A percentile compares a stretch with the other conserved stretches of the same genome.
Evolutionary conservation across 106 monocot genomes (phyloP).

Genomic region (Hemerocallis citrina): DNA sequence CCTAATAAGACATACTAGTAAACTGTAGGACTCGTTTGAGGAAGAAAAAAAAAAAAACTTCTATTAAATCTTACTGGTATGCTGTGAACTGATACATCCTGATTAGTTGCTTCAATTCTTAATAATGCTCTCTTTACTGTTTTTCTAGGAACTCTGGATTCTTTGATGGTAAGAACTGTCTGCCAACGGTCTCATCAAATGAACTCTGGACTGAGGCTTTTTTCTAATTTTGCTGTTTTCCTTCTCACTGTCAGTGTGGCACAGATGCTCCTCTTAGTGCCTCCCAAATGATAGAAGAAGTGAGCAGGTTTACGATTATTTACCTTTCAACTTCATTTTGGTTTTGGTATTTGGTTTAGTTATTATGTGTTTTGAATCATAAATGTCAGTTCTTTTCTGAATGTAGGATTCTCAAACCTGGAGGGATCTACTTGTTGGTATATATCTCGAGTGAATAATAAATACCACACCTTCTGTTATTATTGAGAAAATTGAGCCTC

Average conservation of each 20-base stretch:
- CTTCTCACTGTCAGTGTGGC: constrained; percentile 59
- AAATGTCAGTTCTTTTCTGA: constrained; percentile 6
- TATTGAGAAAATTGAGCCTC: too few relatives aligned
- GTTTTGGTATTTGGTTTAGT: background rate
- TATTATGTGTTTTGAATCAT: constrained; percentile 2
- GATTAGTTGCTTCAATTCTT: background rate
- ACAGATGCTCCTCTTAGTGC: constrained; percentile 81
- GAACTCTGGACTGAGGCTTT: background rate
- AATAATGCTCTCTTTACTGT: constrained; percentile 4
- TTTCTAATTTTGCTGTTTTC: constrained; percentile 17
- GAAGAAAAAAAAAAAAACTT: too few relatives aligned
- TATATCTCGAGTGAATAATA: background rate
- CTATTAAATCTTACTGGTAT: too few relatives aligned
- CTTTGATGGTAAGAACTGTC: constrained; percentile 78
- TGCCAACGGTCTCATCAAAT: background rate
- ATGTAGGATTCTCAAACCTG: constrained; percentile 86
- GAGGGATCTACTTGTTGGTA: constrained; percentile 93
- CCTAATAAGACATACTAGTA: too few relatives aligned
- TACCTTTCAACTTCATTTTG: background rate
- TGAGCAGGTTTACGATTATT: constrained; percentile 55
- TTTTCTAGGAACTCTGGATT: constrained; percentile 87
- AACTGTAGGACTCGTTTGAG: too few relatives aligned
- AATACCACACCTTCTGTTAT: background rate
- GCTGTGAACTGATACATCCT: too few relatives aligned
- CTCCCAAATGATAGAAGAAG: constrained; percentile 82